These are phyloP conservation scores for Coniella lustricola DNA, from an alignment of 2,329 filamentous ascomycete genomes.

Conservation along the genomic window DNA sequence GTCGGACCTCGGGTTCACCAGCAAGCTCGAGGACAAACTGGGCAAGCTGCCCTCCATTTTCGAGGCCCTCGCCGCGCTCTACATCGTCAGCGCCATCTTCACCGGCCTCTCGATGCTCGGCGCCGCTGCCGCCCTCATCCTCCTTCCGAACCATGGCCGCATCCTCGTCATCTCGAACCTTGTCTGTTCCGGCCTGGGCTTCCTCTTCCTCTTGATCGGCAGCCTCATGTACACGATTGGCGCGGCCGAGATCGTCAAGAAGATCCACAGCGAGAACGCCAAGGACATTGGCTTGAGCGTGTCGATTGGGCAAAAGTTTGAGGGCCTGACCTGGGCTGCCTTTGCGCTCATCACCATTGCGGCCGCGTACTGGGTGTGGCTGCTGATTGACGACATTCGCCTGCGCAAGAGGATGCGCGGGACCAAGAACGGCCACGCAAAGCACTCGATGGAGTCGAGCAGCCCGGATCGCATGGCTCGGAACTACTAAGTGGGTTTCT, in stretches of 20 bases:
- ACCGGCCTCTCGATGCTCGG: slow-evolving; percentile 37
- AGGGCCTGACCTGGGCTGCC: slow-evolving; percentile 40
- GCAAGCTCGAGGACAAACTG: slow-evolving; percentile 39
- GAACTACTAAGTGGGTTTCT: background rate
- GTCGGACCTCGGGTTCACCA: slow-evolving; percentile 37
- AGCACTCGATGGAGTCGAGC: slow-evolving; percentile 9
- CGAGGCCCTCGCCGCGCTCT: slow-evolving; percentile 41
- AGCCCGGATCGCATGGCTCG: background rate
- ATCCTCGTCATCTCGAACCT: slow-evolving; percentile 30
- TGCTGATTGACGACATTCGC: slow-evolving; percentile 26
- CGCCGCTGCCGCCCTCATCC: slow-evolving; percentile 27
- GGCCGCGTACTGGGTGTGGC: slow-evolving; percentile 33
- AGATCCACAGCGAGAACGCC: slow-evolving; percentile 34
- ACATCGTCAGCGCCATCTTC: slow-evolving; percentile 36
- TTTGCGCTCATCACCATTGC: slow-evolving; percentile 36
- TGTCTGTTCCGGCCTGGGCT: slow-evolving; percentile 28
- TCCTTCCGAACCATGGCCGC: slow-evolving; percentile 11
- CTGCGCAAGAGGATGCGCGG: slow-evolving; percentile 21
- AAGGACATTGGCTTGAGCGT: slow-evolving; percentile 39
- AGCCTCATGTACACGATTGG: slow-evolving; percentile 37
- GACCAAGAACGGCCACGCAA: slow-evolving; percentile 1
- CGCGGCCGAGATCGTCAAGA: slow-evolving; percentile 31
- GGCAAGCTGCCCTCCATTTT: slow-evolving; percentile 43
- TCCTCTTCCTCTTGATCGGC: slow-evolving; percentile 31
- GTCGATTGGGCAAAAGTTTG: slow-evolving; percentile 35